Base-by-base conservation (phyloP, 2,329 filamentous ascomycete species). In the Chlorencoelia australis region DNA sequence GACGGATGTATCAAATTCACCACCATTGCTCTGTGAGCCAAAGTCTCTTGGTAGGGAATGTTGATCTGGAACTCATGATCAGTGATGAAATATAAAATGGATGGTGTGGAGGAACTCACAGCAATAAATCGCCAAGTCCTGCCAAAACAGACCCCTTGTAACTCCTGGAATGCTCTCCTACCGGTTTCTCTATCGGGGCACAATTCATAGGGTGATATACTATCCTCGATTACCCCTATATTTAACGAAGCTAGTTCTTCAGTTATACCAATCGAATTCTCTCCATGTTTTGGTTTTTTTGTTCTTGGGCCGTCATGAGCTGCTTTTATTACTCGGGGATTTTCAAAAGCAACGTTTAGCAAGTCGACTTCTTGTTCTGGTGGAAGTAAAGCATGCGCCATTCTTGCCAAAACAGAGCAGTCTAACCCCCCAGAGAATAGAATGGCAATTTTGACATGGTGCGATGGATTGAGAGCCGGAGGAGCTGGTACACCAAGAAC, bases 301-400 rank as follows among this genome's bases (percentile, higher is more conserved):
- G 30, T 35, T 10, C 48, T 58, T 52, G 50, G 35, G 19, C 45
- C 53, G 40, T 58, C 63, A 14, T 64, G 64, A 9, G 72, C 60
- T 28, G 73, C 67, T 3, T 68, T 76, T 41, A 70, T 77, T 45
- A 79, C 74, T 20, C 84, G 73, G 0, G 88, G 89, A 47, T 98
- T 98, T 58, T 98, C 85, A 52, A 98, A 98, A 0, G 89, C 91
- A 30, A 98, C 89, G 48, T 98, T 98, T 45, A 98, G 70, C 7
- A 98, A 67, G 54, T 96, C 91, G 42, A 98, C 78, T 1, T 71
- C 65, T 51, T 93, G 79, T 4, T 68, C 60, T 0, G 55, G 10
- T 0, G 83, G 82, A 2, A 96, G 56, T 2, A 93, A 60, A 9
- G 94, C 81, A 54, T 94, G 83, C 8, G 73, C 68, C 16, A 96